Evolutionary conservation across 2,329 filamentous ascomycete genomes (phyloP), one percentile per base, ranked within the genome.

Genomic region (Corinectria fuckeliana): DNA sequence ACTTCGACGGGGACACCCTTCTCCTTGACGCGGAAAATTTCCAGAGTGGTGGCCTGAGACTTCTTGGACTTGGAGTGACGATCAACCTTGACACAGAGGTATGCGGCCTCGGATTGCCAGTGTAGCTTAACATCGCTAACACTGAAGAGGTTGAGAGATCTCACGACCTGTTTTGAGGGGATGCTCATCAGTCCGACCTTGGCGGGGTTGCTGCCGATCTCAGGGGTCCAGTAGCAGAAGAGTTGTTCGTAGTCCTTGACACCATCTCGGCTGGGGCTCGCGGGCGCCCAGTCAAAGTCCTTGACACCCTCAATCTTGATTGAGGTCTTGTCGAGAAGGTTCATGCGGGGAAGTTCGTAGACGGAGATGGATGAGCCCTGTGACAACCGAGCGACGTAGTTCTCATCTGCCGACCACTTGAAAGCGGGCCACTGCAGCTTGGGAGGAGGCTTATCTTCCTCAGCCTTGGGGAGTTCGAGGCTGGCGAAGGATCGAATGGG

Each of bases 41-140:
- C 95, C 32, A 99, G 87, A 69, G 96, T 98, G 28, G 95, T 99
- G 62, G 93, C 94, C 71, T 96, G 87, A 3, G 93, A 97, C 81
- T 98, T 99, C 85, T 98, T 98, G 57, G 93, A 97, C 81, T 99
- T 99, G 77, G 93, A 97, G 84, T 99, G 95, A 67, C 95, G 87
- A 78, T 99, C 95, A 58, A 99, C 95, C 86, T 99, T 99, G 77
- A 98, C 94, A 75, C 95, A 98, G 61, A 99, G 88, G 75, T 97
- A 99, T 61, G 90, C 86, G 56, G 89, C 91, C 64, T 97, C 92
- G 4, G 93, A 97, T 80, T 99, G 95, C 95, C 95, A 99, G 84
- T 99, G 95, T 16, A 99, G 87, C 82, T 98, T 99, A 58, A 91
- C 95, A 76, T 99, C 95, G 44, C 92, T 92, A 58, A 99, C 95